Evolutionary conservation across 2,329 filamentous ascomycete genomes (phyloP).

Genomic region (Sodiomyces alkalinus): DNA sequence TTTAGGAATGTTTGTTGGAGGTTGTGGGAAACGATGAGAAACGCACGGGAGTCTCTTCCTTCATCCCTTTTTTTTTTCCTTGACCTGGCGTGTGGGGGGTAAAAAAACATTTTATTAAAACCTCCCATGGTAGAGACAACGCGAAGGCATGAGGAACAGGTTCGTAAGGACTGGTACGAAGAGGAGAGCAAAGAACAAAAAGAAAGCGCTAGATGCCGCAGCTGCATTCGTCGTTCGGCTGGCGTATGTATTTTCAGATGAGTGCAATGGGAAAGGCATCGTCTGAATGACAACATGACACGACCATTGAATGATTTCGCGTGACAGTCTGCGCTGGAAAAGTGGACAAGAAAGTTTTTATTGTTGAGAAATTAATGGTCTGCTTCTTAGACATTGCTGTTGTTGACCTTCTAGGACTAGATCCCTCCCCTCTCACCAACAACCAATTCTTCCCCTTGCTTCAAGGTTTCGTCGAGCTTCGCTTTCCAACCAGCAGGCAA

Average conservation of each 20-base stretch:
- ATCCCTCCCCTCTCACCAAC: constrained; percentile 12
- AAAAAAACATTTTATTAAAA: no score
- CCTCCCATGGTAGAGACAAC: no score
- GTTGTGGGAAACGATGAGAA: no score
- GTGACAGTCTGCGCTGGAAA: no score
- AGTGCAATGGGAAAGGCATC: constrained; percentile 3
- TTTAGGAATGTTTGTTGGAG: constrained; percentile 1
- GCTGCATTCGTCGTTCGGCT: constrained; percentile 2
- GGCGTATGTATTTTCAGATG: constrained; percentile 4
- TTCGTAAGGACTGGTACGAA: background rate
- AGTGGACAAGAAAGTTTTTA: no score
- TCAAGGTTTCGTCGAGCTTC: constrained; percentile 32
- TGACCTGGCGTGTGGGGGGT: background rate
- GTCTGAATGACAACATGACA: no score
- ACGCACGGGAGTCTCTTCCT: constrained; percentile 1
- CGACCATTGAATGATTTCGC: no score
- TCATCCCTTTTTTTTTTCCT: constrained; percentile 1
- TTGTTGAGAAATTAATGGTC: no score
- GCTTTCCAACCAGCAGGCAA: constrained; percentile 22
- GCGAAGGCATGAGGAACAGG: no score
- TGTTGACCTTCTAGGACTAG: no score
- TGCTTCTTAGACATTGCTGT: no score
- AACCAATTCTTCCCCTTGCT: constrained; percentile 32
- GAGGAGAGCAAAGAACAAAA: background rate
- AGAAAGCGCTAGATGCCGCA: no score